Evolutionary conservation across 352 stramenopile species (phyloP).

Genomic region (Phytophthora sp.): DNA sequence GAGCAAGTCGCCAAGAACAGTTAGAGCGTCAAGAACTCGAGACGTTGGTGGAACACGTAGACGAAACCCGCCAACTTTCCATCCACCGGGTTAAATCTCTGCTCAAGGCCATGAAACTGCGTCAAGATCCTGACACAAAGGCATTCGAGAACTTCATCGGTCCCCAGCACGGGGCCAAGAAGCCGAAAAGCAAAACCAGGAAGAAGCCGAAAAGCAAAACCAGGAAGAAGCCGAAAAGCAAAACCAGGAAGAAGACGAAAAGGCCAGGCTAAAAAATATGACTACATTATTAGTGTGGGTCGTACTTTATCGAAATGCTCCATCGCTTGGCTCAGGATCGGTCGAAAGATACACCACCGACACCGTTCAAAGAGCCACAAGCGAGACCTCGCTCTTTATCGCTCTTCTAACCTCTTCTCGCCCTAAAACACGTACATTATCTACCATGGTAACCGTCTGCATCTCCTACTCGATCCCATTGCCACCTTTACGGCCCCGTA

Average conservation of each 20-base stretch:
- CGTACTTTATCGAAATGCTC: conserved; percentile 24
- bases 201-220: conserved; percentile 1
- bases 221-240: conserved; percentile 1
- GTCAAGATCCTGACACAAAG: conserved; percentile 29
- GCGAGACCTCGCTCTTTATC: not conserved
- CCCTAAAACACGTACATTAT: conserved; percentile 6
- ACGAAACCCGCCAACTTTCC: conserved; percentile 2
- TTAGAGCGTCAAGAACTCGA: conserved; percentile 24
- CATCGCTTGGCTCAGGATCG: conserved; percentile 37
- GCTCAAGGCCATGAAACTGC: conserved; percentile 34
- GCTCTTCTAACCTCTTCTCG: not conserved
- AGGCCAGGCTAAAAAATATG: not conserved
- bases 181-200: not conserved
- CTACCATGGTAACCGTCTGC: conserved; percentile 27
- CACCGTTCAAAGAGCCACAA: conserved; percentile 19
- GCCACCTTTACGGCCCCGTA: not conserved
- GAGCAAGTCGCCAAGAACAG: conserved; percentile 12
- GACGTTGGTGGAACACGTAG: conserved; percentile 5
- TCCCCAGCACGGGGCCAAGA: conserved; percentile 10
- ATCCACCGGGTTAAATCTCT: conserved; percentile 18
- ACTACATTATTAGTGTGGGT: conserved; percentile 18
- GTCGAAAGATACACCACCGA: conserved; percentile 33
- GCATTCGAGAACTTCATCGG: conserved; percentile 29
- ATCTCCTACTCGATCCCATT: not conserved
- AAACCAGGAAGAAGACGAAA: not conserved